Evolutionary conservation across 225 moss, liverwort and hornwort genomes (phyloP), one percentile per base, ranked within the genome.

Genomic region (Bryoerythrophyllum caledonicum): DNA sequence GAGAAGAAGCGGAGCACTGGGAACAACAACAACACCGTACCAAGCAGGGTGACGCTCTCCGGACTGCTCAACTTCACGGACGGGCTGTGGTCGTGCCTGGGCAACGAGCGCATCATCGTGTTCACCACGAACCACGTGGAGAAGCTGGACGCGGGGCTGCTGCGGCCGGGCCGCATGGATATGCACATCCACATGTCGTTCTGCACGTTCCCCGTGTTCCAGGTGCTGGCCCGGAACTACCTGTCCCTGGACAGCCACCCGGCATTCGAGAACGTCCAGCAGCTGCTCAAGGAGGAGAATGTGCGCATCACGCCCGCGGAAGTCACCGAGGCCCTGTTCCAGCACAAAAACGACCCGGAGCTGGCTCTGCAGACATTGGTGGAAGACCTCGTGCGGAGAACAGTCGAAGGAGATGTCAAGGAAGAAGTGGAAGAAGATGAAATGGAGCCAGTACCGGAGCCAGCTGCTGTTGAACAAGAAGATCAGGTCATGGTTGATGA

Each of bases 71-170:
- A 82, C 53, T 82, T 82, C 73, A 78, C 82, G 9, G 82, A 82
- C 46, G 82, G 82, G 7, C 41, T 82, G 19, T 82, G 82, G 82
- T 82, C 82, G 12, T 82, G 82, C 73, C 49, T 77, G 6, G 82
- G 82, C 26, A 76, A 72, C 30, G 82, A 82, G 82, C 76, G 76
- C 60, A 72, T 82, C 37, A 82, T 82, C 8, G 41, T 82, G 11
- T 82, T 82, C 68, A 82, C 82, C 34, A 82, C 82, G 6, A 82
- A 82, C 74, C 82, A 82, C 67, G 74, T 82, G 5, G 72, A 78
- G 60, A 82, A 82, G 78, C 78, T 82, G 35, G 82, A 82, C 41
- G 53, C 78, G 4, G 82, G 73, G 67, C 38, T 82, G 72, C 52
- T 82, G 38, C 61, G 82, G 2, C 63, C 82, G 11, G 82, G 82